Percentiles rank a stretch among this genome's conserved stretches.
Conservation (phyloP, 148 eudicot genomes). For the Spergularia marina region DNA sequence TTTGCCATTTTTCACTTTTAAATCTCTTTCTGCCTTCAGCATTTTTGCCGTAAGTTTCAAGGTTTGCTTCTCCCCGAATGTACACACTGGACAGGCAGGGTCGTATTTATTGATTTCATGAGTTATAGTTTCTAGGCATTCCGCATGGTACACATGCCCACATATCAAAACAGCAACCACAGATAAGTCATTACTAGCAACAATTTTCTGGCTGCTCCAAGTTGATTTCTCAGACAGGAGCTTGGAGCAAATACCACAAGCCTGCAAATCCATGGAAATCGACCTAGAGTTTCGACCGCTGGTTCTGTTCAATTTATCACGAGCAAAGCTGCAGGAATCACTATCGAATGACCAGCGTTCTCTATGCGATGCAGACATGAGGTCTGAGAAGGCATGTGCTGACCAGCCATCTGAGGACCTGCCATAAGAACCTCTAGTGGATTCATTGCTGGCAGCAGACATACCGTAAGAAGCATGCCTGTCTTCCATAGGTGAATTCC, state of each 20-base stretch:
- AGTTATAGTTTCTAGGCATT: slow-evolving; percentile 86
- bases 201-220: slow-evolving; percentile 68
- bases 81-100: slow-evolving; percentile 90
- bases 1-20: slow-evolving; percentile 51
- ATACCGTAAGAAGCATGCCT: slow-evolving; percentile 31
- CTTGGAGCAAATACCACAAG: slow-evolving; percentile 83
- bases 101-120: slow-evolving; percentile 80
- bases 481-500: slow-evolving; percentile 72
- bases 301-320: slow-evolving; percentile 48
- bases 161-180: slow-evolving; percentile 79
- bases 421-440: slow-evolving; percentile 64
- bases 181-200: slow-evolving; percentile 61
- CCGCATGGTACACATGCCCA: slow-evolving; percentile 92
- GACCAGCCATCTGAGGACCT: slow-evolving; percentile 90
- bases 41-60: slow-evolving; percentile 64
- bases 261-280: slow-evolving; percentile 48
- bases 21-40: slow-evolving; percentile 62
- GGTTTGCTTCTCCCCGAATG: slow-evolving; percentile 77
- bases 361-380: slow-evolving; percentile 57
- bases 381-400: slow-evolving; percentile 59
- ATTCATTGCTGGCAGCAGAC: slow-evolving; percentile 58
- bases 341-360: slow-evolving; percentile 86
- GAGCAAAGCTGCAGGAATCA: slow-evolving; percentile 49
- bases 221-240: slow-evolving; percentile 65
- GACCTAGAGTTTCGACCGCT: slow-evolving; percentile 41